Conservation (phyloP, 2,329 filamentous ascomycete species). For the Thelonectria olida region DNA sequence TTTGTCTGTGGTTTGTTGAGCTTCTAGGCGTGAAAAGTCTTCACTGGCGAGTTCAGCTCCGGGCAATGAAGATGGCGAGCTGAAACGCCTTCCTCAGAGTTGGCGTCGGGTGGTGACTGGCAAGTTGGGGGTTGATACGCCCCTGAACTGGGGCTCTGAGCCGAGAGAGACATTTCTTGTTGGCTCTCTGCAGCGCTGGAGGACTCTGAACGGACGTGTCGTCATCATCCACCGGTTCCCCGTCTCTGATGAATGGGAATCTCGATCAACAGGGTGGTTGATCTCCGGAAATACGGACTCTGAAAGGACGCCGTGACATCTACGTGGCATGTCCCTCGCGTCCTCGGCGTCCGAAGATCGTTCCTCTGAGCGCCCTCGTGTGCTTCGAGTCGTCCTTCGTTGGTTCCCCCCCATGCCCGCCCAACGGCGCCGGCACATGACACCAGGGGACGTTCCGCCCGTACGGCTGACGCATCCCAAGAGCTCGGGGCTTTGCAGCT, state of each 20-base stretch:
- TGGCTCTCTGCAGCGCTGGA: neutral
- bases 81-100: conserved; percentile 12
- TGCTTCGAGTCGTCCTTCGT: conserved; percentile 26
- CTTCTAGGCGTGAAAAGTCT: neutral
- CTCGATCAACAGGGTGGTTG: neutral
- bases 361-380: conserved; percentile 29
- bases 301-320: conserved; percentile 16
- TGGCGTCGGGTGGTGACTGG: conserved; percentile 30
- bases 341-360: conserved; percentile 24
- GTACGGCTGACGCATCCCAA: conserved; percentile 4
- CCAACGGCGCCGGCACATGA: conserved; percentile 24
- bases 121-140: conserved; percentile 23
- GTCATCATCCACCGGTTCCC: neutral
- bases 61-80: neutral
- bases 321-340: conserved; percentile 17
- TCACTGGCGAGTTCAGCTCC: no score
- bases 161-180: neutral
- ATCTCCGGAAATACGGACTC: conserved; percentile 19
- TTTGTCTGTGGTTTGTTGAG: neutral
- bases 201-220: neutral
- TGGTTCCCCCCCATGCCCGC: conserved; percentile 32
- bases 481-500: conserved; percentile 37
- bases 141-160: conserved; percentile 24
- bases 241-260: neutral
- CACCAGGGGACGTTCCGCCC: conserved; percentile 17